Conservation (phyloP, 169 alveolate genomes). For the Plasmodium ovale region DNA sequence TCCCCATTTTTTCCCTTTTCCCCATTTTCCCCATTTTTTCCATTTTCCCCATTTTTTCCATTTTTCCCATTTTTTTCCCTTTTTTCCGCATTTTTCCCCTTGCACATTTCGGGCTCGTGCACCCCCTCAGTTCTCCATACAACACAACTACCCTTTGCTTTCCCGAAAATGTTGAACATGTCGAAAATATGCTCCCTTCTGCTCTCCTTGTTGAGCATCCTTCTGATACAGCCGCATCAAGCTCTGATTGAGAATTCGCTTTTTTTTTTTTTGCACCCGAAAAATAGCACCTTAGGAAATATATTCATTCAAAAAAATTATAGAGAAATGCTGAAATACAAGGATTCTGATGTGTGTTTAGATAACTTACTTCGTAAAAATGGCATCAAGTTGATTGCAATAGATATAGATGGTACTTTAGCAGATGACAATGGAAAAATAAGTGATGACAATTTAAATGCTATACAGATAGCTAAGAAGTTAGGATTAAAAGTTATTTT, state of each 20-base stretch:
- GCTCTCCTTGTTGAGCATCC: not conserved
- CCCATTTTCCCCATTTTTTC: not conserved
- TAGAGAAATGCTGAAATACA: slow-evolving; percentile 9
- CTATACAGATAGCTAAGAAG: slow-evolving; percentile 10
- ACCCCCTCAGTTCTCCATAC: no score
- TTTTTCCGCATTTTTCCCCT: not conserved
- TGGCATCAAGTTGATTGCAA: slow-evolving; percentile 26
- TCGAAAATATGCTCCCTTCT: not conserved
- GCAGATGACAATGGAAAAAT: slow-evolving; percentile 19
- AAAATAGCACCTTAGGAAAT: slow-evolving; percentile 4
- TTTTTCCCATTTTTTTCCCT: not conserved
- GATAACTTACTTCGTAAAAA: slow-evolving; percentile 28
- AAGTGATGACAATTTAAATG: slow-evolving; percentile 29
- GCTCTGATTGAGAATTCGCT: slow-evolving; percentile 53
- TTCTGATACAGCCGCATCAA: not conserved
- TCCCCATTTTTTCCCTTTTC: not conserved
- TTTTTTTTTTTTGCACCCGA: slow-evolving; percentile 73
- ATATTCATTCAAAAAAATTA: slow-evolving; percentile 29
- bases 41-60: not conserved
- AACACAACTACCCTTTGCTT: not conserved
- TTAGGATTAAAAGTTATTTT: slow-evolving; percentile 49
- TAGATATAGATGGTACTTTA: slow-evolving; percentile 61
- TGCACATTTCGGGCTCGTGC: no score
- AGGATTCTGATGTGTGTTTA: slow-evolving; percentile 20
- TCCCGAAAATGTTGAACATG: slow-evolving; percentile 11